phyloP scores from a whole-genome alignment of 352 stramenopile genomes.

The Lagenidium sp. region DNA sequence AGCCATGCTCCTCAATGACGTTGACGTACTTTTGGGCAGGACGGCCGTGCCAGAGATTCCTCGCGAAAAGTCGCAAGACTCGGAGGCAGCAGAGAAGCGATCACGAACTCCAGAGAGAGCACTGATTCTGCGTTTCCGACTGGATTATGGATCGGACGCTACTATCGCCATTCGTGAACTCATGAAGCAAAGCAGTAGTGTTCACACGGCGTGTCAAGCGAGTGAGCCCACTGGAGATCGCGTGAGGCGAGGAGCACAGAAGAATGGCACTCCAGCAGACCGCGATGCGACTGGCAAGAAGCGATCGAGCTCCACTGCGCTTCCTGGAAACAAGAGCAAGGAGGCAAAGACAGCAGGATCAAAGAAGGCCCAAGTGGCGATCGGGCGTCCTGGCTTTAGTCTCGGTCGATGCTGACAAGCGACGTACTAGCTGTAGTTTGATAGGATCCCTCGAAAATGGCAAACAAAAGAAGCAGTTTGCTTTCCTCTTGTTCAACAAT shows the following conservation, averaged over 20 bases:
- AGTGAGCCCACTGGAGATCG: conserved; percentile 12
- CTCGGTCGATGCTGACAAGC: conserved; percentile 61
- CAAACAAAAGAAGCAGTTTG: no score
- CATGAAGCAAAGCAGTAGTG: conserved; percentile 88
- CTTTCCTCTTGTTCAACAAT: no score
- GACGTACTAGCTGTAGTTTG: no score
- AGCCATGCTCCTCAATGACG: conserved; percentile 80
- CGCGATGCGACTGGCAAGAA: conserved; percentile 20
- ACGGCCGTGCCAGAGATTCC: not conserved
- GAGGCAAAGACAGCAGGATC: conserved; percentile 39
- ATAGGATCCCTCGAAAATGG: no score
- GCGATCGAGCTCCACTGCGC: conserved; percentile 7
- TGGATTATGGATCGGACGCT: conserved; percentile 74
- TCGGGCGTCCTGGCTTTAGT: conserved; percentile 72
- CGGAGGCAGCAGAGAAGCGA: not conserved
- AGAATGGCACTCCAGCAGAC: not conserved
- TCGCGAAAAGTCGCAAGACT: not conserved
- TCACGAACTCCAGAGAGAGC: no score
- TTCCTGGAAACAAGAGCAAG: conserved; percentile 12
- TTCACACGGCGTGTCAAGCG: conserved; percentile 57
- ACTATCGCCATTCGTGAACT: conserved; percentile 92
- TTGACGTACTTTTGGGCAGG: conserved; percentile 30
- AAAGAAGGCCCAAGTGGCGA: conserved; percentile 74
- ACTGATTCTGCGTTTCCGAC: conserved; percentile 38
- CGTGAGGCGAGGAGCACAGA: not conserved